A percentile compares a stretch with the other conserved stretches of the same genome.
These are phyloP conservation scores for Alternaria longipes DNA, from an alignment of 2,329 filamentous ascomycete species.

Conservation along the genomic window DNA sequence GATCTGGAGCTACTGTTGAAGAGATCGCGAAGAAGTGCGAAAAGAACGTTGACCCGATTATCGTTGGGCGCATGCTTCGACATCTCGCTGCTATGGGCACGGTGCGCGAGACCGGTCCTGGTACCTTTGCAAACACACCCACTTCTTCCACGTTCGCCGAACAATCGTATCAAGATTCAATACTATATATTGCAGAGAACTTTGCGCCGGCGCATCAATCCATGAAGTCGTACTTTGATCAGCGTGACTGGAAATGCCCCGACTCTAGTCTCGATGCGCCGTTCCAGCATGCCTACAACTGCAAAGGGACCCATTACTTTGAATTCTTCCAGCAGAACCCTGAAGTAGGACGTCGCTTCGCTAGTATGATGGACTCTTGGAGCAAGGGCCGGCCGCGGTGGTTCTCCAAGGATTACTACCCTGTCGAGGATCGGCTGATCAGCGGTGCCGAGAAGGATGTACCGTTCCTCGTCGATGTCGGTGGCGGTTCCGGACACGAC, in stretches of 20 bases:
- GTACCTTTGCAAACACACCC: conserved; percentile 29
- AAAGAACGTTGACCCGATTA: conserved; percentile 25
- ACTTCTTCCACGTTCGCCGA: conserved; percentile 28
- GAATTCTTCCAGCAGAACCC: conserved; percentile 34
- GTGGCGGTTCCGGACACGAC: conserved; percentile 37
- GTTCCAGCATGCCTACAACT: conserved; percentile 34
- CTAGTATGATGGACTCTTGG: conserved; percentile 41
- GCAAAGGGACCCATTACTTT: conserved; percentile 32
- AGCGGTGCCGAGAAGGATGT: conserved; percentile 20
- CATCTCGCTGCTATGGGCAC: conserved; percentile 41
- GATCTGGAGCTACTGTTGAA: conserved; percentile 16
- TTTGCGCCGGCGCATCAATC: conserved; percentile 31
- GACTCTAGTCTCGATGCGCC: conserved; percentile 27
- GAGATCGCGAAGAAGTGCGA: conserved; percentile 28
- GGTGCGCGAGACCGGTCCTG: conserved; percentile 26
- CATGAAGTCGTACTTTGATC: conserved; percentile 28
- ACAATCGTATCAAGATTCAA: conserved; percentile 32
- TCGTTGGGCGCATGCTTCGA: conserved; percentile 39
- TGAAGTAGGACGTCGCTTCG: conserved; percentile 37
- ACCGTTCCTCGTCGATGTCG: conserved; percentile 36
- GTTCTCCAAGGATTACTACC: conserved; percentile 35
- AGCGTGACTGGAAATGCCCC: conserved; percentile 27
- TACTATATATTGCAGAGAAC: conserved; percentile 33
- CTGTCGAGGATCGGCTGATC: conserved; percentile 35
- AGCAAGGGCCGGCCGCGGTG: conserved; percentile 36